Conservation (phyloP, 2,329 filamentous ascomycete species). For the Diaporthe sp. region DNA sequence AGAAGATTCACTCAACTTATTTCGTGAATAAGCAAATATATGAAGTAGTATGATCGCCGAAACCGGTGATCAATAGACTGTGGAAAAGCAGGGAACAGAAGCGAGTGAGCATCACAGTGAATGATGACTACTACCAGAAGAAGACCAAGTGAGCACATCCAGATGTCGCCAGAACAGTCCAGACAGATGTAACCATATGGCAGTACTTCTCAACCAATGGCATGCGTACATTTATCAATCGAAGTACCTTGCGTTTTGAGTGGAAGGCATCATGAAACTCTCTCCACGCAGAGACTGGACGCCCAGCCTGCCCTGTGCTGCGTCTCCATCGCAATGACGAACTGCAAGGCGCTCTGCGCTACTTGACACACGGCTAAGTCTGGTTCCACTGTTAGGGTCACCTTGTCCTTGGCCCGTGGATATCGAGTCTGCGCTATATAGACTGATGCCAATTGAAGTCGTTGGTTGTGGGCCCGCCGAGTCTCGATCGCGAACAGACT, state of each 20-base stretch:
- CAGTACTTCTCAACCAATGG: background rate
- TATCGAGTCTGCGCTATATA: background rate
- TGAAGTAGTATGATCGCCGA: background rate
- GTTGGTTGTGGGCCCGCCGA: background rate
- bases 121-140: background rate
- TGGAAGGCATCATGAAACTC: constrained; percentile 17
- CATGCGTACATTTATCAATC: background rate
- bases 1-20: background rate
- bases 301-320: background rate
- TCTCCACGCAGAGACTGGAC: background rate
- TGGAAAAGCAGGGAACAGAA: background rate
- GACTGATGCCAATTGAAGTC: background rate
- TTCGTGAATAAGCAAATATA: background rate
- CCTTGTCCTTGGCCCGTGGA: background rate
- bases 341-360: background rate
- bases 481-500: background rate
- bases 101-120: background rate
- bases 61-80: background rate
- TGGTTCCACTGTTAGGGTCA: constrained; percentile 9
- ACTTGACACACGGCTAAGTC: background rate
- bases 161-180: background rate
- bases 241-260: background rate
- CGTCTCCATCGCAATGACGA: background rate
- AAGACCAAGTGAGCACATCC: constrained; percentile 1
- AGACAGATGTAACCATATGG: background rate